Evolutionary conservation across 2,329 filamentous ascomycete genomes (phyloP).

Genomic region (Apiospora koreana): DNA sequence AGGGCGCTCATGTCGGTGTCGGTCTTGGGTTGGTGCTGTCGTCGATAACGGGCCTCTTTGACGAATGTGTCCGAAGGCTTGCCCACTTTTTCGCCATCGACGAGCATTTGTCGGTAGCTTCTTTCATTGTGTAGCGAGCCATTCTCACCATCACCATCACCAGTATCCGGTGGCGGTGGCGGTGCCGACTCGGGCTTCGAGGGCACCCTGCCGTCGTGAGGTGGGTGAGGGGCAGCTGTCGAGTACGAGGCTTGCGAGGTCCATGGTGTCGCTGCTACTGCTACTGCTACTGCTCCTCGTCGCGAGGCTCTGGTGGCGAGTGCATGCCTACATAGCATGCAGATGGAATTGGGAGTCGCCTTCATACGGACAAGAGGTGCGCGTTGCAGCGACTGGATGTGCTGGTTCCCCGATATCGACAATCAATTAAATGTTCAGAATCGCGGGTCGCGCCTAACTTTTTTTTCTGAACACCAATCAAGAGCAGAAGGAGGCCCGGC

Average conservation of each 20-base stretch:
- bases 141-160: not conserved
- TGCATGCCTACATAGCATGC: constrained; percentile 33
- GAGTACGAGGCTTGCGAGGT: constrained; percentile 17
- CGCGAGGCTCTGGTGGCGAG: constrained; percentile 22
- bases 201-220: not conserved
- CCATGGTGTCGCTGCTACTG: no score
- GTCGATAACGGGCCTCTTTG: not conserved
- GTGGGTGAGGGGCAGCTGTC: constrained; percentile 12
- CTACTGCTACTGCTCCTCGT: constrained; percentile 26
- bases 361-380: constrained; percentile 24
- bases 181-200: not conserved
- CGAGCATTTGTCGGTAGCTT: not conserved
- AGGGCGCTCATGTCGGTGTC: constrained; percentile 23
- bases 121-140: not conserved
- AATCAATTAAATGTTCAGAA: not conserved
- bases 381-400: not conserved
- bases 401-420: not conserved
- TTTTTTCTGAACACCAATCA: not conserved
- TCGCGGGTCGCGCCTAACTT: not conserved
- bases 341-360: constrained; percentile 25
- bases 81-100: not conserved
- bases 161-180: not conserved
- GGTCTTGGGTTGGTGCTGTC: not conserved
- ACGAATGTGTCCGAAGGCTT: not conserved
- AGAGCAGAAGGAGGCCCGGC: not conserved